A percentile compares a stretch with the other conserved stretches of the same genome.
Evolutionary conservation across 345 rosid genomes (phyloP).

Genomic region (Moringa oleifera): DNA sequence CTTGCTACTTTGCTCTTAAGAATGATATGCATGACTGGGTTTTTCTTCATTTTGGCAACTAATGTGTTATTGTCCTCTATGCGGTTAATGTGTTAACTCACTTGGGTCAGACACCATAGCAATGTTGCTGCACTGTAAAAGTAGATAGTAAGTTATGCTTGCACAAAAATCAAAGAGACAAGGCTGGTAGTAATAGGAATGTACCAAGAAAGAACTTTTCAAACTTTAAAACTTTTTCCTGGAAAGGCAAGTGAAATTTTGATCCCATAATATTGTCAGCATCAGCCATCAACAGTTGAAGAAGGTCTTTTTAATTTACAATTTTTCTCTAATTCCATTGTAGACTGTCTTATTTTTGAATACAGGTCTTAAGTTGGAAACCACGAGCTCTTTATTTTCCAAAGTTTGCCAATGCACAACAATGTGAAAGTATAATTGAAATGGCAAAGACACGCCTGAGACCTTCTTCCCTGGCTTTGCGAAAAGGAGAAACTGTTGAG

Average conservation of each 20-base stretch:
- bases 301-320: not conserved
- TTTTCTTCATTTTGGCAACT: too few relatives aligned
- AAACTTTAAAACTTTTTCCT: too few relatives aligned
- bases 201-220: too few relatives aligned
- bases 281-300: not conserved
- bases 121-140: not conserved
- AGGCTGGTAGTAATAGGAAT: not conserved
- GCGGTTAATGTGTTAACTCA: not conserved
- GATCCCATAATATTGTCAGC: not conserved
- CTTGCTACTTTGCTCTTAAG: too few relatives aligned
- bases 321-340: not conserved
- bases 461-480: conserved; percentile 64
- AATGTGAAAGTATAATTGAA: conserved; percentile 46
- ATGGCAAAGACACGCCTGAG: conserved; percentile 44
- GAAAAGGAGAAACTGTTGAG: conserved; percentile 68
- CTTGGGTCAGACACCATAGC: not conserved
- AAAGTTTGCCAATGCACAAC: conserved; percentile 53
- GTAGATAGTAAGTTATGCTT: not conserved
- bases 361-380: conserved; percentile 70
- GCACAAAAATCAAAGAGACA: not conserved
- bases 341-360: conserved; percentile 1
- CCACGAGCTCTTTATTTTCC: conserved; percentile 77
- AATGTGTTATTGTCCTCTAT: too few relatives aligned
- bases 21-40: too few relatives aligned
- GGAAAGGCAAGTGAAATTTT: not conserved